Evolutionary conservation across 352 stramenopile genomes (phyloP), one percentile per base, ranked within the genome.

Genomic region (Globisporangium uncinulatum): DNA sequence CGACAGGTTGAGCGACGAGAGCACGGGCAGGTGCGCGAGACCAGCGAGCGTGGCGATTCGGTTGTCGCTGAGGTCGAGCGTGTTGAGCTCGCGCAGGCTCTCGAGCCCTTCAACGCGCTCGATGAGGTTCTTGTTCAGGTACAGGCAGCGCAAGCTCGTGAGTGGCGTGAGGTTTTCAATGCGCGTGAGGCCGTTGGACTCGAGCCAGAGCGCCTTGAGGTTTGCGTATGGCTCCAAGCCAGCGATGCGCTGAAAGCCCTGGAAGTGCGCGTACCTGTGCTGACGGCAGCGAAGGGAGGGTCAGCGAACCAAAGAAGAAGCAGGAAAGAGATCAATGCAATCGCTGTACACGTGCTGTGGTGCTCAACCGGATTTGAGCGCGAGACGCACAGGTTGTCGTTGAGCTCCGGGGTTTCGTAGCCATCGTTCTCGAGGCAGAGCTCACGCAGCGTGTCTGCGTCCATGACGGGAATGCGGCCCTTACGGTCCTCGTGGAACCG

Each of bases 191-290:
- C 92, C 93, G 64, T 99, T 99, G 1, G 86, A 95, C 64, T 98
- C 93, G 31, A 99, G 83, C 88, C 88, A 99, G n/a, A 99, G 71
- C 45, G 89, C 84, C 64, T 97, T 98, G 51, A 98, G 75, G 19
- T 86, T 94, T 74, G 71, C 89, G 70, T 98, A 99, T 39, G 83
- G 70, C 31, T 97, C 90, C 2, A 99, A 76, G 20, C 97, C 96
- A 58, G 98, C 88, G 53, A 99, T 98, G 44, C 74, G 73, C 57
- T 89, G 86, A 58, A 97, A 98, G 10, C 93, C 94, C 49, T 96
- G 94, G 64, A 98, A 98, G 66, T 98, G 95, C 43, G 82, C 79
- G 48, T 86, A 89, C 21, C 69, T 76, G 56, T 94, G 87, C 31
- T 92, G 90, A 31, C 21, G 15, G 9, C 13, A 37, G 34, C 7